Conservation (phyloP, 78 protist species). For the Dictyostelium discoideum region dicty_2.7 NC_007089.4:5715001-5715500, state of each 20-base stretch:
- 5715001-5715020: neutral
- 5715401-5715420: slow-evolving; percentile 8
- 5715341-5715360: slow-evolving; percentile 70
- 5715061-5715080: neutral
- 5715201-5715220: slow-evolving; percentile 55
- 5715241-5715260: slow-evolving; percentile 60
- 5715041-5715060: neutral
- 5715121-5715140: neutral
- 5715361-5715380: slow-evolving; percentile 40
- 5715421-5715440: slow-evolving; percentile 21
- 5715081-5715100: neutral
- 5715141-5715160: slow-evolving; percentile 20
- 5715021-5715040: neutral
- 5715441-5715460: slow-evolving; percentile 3
- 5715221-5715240: slow-evolving; percentile 70
- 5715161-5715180: neutral
- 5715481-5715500: slow-evolving; percentile 1
- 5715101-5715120: neutral
- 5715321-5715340: slow-evolving; percentile 49
- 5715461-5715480: neutral
- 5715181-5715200: slow-evolving; percentile 60
- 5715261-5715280: slow-evolving; percentile 76
- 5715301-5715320: slow-evolving; percentile 16
- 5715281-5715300: slow-evolving; percentile 16
- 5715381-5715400: slow-evolving; percentile 53